A percentile compares a stretch with the other conserved stretches of the same genome.
phyloP scores from a whole-genome alignment of 2,329 filamentous ascomycete species.

The Lasiodiplodia hormozganensis region DNA sequence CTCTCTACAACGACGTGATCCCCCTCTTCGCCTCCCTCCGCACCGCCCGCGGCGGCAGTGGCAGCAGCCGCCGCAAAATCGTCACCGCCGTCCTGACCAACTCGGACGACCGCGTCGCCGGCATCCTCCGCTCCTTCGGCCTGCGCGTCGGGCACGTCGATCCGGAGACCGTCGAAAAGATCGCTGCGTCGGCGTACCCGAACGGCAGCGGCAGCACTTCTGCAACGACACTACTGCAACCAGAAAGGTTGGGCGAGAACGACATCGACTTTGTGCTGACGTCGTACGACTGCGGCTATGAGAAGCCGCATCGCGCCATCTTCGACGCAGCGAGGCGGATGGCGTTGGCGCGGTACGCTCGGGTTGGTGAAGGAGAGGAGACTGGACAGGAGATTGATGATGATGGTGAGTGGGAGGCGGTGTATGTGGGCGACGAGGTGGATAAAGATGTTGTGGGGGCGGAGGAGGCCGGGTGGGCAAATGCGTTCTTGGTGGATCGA shows the following conservation, averaged over 20 bases:
- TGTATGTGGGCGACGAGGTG: conserved; percentile 64
- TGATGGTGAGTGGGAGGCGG: conserved; percentile 44
- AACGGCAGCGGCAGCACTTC: too few species aligned
- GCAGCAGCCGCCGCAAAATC: conserved; percentile 40
- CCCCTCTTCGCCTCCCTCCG: conserved; percentile 54
- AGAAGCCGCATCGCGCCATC: conserved; percentile 65
- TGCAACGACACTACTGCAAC: neutral
- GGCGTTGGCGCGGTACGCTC: conserved; percentile 43
- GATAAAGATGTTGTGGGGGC: conserved; percentile 60
- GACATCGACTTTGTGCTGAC: conserved; percentile 66
- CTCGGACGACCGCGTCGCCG: conserved; percentile 66
- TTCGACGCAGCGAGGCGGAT: conserved; percentile 62
- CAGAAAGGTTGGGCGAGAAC: neutral
- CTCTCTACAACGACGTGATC: conserved; percentile 54
- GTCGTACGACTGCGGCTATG: conserved; percentile 67
- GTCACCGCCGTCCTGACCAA: conserved; percentile 68
- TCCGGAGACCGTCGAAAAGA: neutral
- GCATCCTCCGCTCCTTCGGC: conserved; percentile 61
- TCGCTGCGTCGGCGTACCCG: neutral
- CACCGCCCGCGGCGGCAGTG: conserved; percentile 1
- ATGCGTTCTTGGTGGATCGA: conserved; percentile 50
- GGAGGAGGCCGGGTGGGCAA: conserved; percentile 55
- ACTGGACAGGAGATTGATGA: neutral
- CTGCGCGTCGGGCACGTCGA: conserved; percentile 49
- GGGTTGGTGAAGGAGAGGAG: conserved; percentile 30